Conservation (phyloP, 108 stramenopile genomes). For the Pseudonitzschia multistriata region DNA sequence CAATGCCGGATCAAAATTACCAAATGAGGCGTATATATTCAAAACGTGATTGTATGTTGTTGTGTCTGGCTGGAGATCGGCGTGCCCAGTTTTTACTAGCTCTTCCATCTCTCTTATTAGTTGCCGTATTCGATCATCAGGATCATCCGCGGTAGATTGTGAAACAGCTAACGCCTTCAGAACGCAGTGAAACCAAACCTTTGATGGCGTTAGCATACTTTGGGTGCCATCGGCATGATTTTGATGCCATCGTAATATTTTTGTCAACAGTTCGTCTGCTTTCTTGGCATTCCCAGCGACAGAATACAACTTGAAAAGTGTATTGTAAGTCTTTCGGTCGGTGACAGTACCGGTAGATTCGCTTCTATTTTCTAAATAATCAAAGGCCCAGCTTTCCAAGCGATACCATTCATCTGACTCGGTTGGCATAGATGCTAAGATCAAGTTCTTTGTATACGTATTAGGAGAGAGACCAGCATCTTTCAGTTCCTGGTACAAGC, state of each 20-base stretch:
- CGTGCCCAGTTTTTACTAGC: background rate
- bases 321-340: conserved; percentile 24
- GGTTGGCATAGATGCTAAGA: conserved; percentile 5
- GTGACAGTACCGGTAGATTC: background rate
- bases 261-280: conserved; percentile 16
- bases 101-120: conserved; percentile 1
- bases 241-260: conserved; percentile 4
- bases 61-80: conserved; percentile 4
- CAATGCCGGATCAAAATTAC: background rate
- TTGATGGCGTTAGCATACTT: background rate
- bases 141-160: background rate
- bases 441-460: conserved; percentile 25
- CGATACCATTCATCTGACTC: conserved; percentile 9
- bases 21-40: conserved; percentile 5
- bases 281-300: conserved; percentile 8
- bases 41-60: conserved; percentile 20
- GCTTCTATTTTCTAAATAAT: conserved; percentile 4
- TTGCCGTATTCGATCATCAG: background rate
- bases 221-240: background rate
- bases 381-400: conserved; percentile 14
- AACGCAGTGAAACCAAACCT: conserved; percentile 24
- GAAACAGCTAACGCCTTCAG: conserved; percentile 11
- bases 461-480: conserved; percentile 2
- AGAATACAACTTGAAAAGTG: conserved; percentile 16
- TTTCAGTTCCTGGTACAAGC: conserved; percentile 12